These are phyloP conservation scores for Olyra latifolia DNA, from an alignment of 176 grass and related monocot genomes.

Conservation along the genomic window DNA sequence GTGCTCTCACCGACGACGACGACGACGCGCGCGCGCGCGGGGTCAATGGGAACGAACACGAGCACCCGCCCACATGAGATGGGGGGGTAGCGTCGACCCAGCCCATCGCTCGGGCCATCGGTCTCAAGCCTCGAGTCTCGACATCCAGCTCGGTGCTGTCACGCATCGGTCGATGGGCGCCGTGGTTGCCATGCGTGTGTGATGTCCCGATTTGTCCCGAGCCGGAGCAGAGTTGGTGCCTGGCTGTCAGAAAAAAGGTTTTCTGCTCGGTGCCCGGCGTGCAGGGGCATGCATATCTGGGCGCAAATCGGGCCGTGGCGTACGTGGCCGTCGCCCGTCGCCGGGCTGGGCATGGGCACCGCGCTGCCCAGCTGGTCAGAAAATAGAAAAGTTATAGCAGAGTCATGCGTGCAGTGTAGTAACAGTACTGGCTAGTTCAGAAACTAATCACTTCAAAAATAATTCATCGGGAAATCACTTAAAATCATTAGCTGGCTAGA, in stretches of 20 bases:
- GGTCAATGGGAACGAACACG: conserved; percentile 28
- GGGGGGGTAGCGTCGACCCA: background rate
- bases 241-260: conserved; percentile 18
- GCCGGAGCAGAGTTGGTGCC: conserved; percentile 14
- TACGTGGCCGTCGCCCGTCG: conserved; percentile 2
- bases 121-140: no score
- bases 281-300: background rate
- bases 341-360: background rate
- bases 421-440: background rate
- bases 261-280: background rate
- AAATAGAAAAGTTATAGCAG: background rate
- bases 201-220: conserved; percentile 31
- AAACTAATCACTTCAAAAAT: background rate
- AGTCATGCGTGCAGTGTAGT: background rate
- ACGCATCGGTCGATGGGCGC: background rate
- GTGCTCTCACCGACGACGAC: conserved; percentile 28
- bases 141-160: background rate
- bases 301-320: background rate
- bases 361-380: background rate
- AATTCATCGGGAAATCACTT: no score
- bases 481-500: background rate
- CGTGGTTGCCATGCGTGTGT: background rate
- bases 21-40: background rate
- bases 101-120: background rate
- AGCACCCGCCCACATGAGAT: background rate